Percentiles rank a stretch among this genome's conserved stretches.
Evolutionary conservation across 2,329 filamentous ascomycete genomes (phyloP).

Genomic region (Phyllosticta citrichinensis): DNA sequence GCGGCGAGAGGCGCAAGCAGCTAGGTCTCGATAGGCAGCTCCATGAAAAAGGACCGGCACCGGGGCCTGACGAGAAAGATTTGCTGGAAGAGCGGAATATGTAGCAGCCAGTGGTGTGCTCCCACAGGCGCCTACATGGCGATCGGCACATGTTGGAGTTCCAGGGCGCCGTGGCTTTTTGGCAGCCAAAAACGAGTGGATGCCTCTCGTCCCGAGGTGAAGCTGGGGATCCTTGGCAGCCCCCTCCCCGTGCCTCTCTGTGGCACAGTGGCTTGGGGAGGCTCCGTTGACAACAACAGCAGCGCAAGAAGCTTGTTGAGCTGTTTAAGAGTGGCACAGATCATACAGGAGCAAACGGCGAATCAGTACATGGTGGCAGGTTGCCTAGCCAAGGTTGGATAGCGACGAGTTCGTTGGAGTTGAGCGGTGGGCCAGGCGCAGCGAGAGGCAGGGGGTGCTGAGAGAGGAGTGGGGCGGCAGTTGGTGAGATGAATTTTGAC

Average conservation of each 20-base stretch:
- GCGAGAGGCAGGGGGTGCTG: neutral
- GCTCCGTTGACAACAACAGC: neutral
- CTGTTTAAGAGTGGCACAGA: neutral
- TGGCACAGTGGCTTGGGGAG: conserved; percentile 7
- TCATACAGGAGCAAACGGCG: neutral
- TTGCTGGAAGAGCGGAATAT: neutral
- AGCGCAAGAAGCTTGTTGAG: neutral
- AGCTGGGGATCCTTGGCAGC: neutral
- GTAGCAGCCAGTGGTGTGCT: neutral
- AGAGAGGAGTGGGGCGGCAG: neutral
- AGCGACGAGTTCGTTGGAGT: neutral
- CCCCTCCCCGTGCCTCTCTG: neutral
- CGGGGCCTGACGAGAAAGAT: neutral
- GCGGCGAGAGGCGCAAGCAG: neutral
- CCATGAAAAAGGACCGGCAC: neutral
- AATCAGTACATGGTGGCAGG: neutral
- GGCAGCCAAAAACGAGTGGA: neutral
- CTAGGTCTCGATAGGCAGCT: neutral
- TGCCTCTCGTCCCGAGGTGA: neutral
- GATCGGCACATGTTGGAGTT: neutral
- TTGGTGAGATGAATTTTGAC: conserved; percentile 5
- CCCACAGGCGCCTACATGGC: neutral
- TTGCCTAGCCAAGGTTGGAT: neutral
- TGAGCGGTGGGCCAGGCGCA: neutral
- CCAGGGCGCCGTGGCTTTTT: neutral